A percentile compares a stretch with the other conserved stretches of the same genome.
These are phyloP conservation scores for Hibiscus trionum DNA, from an alignment of 345 rosid species.

Conservation along the genomic window DNA sequence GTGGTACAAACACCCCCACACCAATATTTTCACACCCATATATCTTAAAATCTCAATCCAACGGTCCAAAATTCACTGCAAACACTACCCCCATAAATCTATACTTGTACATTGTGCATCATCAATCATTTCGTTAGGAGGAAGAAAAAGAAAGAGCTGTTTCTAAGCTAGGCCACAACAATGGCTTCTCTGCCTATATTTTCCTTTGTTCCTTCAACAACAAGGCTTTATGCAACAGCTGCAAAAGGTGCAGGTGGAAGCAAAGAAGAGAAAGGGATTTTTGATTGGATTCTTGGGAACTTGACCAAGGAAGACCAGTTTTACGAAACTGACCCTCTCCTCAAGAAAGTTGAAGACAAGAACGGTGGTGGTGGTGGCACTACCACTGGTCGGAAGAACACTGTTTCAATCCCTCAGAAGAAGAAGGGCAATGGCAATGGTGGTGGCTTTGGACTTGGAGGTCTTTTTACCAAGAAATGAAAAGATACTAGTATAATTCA, in stretches of 20 bases:
- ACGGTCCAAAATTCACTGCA: not conserved
- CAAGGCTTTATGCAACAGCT: conserved; percentile 38
- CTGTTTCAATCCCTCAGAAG: conserved; percentile 34
- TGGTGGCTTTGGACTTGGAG: conserved; percentile 26
- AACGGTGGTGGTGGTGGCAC: conserved; percentile 12
- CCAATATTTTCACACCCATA: not conserved
- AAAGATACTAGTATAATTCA: not conserved
- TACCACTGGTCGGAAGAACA: conserved; percentile 31
- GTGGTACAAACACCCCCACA: conserved; percentile 23
- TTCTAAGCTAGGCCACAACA: not conserved
- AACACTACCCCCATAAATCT: not conserved
- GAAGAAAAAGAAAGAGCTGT: not conserved
- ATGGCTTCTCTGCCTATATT: conserved; percentile 46
- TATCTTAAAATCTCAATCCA: not conserved
- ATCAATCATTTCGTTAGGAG: not conserved
- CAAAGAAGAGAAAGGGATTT: conserved; percentile 54
- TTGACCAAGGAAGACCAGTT: conserved; percentile 54
- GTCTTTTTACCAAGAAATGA: conserved; percentile 57
- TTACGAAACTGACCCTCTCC: conserved; percentile 63
- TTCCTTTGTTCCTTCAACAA: conserved; percentile 26
- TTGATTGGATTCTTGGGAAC: conserved; percentile 49
- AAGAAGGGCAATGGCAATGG: conserved; percentile 27
- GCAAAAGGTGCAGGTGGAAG: conserved; percentile 39
- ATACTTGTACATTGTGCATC: not conserved
- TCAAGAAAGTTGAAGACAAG: conserved; percentile 49